Base-by-base conservation (phyloP, 2,329 filamentous ascomycete species). In the Claviceps monticola region DNA sequence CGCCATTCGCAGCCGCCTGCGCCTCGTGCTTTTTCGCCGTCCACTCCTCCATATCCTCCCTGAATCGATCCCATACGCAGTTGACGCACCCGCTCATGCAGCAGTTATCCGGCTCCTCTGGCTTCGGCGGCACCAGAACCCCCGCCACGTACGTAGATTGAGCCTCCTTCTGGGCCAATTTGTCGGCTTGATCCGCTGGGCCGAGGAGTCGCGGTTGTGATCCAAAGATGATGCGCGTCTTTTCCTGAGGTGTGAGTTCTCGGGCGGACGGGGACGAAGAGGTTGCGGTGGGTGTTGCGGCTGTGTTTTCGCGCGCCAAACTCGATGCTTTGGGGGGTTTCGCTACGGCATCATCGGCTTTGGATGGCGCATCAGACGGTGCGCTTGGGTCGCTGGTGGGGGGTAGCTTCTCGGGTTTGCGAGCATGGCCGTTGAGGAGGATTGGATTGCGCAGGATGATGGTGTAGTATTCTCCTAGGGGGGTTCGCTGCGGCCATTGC, bases 31-130 rank as follows among this genome's bases (percentile, higher is more conserved):
- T 79, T 53, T 81, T 77, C 14, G 73, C 71, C 4, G 83, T 84
- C 88, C 89, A 97, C 53, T 87, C 86, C 66, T 97, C 90, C 68
- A 97, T 76, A 50, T 97, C 93, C 58, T 98, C 91, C 8, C 90
- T 78, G 67, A 83, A 97, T 50, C 81, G 74, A 60, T 96, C 90
- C 90, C 90, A 97, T 2, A 97, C 93, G 66, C 93, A 98, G 66
- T 97, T 90, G 48, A 95, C 91, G 65, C 93, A 98, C 3, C 93
- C 93, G 62, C 87, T 93, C 93, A 98, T 98, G 69, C 93, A 98
- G 75, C 93, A 98, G 64, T 98, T 96, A 62, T 97, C 93, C 3
- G 93, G 93, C 68, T 98, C 91, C 47, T 81, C 76, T 1, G 93
- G 93, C 47, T 79, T 79, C 0, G 89, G 90, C 2, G 93, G 93